A percentile compares a stretch with the other conserved stretches of the same genome.
phyloP scores from a whole-genome alignment of 352 stramenopile species.

The Pythium utonaiense region DNA sequence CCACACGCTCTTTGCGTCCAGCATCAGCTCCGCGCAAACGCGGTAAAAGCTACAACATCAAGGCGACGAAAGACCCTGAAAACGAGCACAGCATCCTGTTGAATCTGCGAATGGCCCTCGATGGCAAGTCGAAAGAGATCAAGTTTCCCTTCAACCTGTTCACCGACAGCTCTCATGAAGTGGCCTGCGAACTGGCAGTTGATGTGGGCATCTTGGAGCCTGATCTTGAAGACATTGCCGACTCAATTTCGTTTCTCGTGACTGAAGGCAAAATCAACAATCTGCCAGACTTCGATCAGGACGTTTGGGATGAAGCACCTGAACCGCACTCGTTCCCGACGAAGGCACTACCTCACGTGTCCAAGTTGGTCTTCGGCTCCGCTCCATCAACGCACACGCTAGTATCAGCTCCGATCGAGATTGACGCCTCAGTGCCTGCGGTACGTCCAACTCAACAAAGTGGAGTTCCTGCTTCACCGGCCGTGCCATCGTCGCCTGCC shows the following conservation, averaged over 20 bases:
- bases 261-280: constrained; percentile 87
- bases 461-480: neutral
- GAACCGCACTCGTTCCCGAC: constrained; percentile 79
- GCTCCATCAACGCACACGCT: constrained; percentile 3
- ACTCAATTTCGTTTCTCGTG: constrained; percentile 89
- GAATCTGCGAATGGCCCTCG: constrained; percentile 87
- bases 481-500: neutral
- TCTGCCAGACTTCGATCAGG: constrained; percentile 63
- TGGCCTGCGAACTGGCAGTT: constrained; percentile 93
- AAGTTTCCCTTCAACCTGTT: constrained; percentile 96
- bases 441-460: neutral
- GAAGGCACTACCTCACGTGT: constrained; percentile 76
- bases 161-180: constrained; percentile 91
- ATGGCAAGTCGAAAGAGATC: constrained; percentile 94
- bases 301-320: constrained; percentile 85
- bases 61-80: constrained; percentile 73
- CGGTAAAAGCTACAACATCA: constrained; percentile 79
- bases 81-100: constrained; percentile 84
- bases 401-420: neutral
- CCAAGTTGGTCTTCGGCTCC: constrained; percentile 65
- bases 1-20: constrained; percentile 13
- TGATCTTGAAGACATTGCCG: constrained; percentile 92
- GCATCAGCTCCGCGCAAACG: constrained; percentile 43
- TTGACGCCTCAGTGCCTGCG: neutral
- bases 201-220: constrained; percentile 92